phyloP scores from a whole-genome alignment of 306 rosid genomes.

The Luffa aegyptiaca region DNA sequence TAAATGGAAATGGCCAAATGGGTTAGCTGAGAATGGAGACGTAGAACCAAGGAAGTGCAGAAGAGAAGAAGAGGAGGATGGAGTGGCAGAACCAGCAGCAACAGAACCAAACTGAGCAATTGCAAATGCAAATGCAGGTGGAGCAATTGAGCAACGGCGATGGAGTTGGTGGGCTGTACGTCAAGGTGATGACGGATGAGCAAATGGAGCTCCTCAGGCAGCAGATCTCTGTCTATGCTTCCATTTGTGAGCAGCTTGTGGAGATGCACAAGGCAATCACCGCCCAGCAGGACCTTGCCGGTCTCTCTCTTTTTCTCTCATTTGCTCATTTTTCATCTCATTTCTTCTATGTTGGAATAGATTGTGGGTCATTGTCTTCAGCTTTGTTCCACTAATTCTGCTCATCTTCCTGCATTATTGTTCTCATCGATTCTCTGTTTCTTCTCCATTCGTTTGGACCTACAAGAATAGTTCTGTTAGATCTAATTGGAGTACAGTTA shows the following conservation, averaged over 20 bases:
- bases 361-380: neutral
- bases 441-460: neutral
- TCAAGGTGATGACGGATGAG: constrained; percentile 70
- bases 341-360: neutral
- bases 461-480: neutral
- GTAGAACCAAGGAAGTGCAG: neutral
- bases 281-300: constrained; percentile 52
- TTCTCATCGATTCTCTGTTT: neutral
- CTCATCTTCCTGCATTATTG: neutral
- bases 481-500: neutral
- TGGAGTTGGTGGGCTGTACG: constrained; percentile 18
- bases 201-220: constrained; percentile 55
- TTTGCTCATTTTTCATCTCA: neutral
- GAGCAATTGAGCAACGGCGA: constrained; percentile 11
- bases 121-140: constrained; percentile 7
- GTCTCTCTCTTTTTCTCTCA: constrained; percentile 16
- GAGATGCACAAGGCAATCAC: constrained; percentile 57
- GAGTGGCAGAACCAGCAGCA: constrained; percentile 14
- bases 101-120: constrained; percentile 8
- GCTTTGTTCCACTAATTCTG: neutral
- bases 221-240: constrained; percentile 56
- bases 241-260: constrained; percentile 58
- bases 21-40: constrained; percentile 1
- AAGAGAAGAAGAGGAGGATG: neutral
- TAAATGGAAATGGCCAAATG: neutral